Evolutionary conservation across 257 asterid genomes (phyloP), one percentile per base, ranked within the genome.

Genomic region (Lycium ferocissimum): DNA sequence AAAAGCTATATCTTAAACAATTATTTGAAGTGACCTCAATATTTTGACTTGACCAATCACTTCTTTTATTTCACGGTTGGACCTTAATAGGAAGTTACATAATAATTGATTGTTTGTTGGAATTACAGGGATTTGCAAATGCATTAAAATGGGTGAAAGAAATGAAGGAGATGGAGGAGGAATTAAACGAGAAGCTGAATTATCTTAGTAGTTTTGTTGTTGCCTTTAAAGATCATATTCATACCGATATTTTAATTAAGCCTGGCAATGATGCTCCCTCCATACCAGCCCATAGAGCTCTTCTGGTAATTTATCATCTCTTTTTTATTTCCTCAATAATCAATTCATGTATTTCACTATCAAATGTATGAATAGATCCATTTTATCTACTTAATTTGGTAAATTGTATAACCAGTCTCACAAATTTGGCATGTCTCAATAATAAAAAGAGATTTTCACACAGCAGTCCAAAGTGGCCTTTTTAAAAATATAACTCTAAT

Each of bases 111-210:
- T 14, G 7, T 72, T 11, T 6, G 67, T 49, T 13, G 20, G 43
- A 71, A 59, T 66, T 26, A 40, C 90, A 95, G 99, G 98, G 99
- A 83, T 93, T 95, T 84, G 86, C 94, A 88, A 90, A 89, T 86
- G 94, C 98, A n/a, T 84, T 94, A 85, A 95, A 92, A 92, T 95
- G 97, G 94, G 87, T 92, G 87, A 94, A 95, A 86, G 98, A 95
- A 92, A 92, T 91, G 94, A 94, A 91, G 90, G 98, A 94, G 86
- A 69, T 58, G 84, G 98, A 93, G 53, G 99, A 92, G 80, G 95
- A 90, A 83, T 83, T 92, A 62, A 92, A 84, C 20, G 98, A 91
- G 80, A 95, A 91, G 82, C 86, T 95, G 51, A 88, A 47, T 54
- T 95, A 91, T 82, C 89, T 95, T 6, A 85, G 92, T 66, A 96